Conservation (phyloP, 2,329 filamentous ascomycete species). For the Volutella citrinella region DNA sequence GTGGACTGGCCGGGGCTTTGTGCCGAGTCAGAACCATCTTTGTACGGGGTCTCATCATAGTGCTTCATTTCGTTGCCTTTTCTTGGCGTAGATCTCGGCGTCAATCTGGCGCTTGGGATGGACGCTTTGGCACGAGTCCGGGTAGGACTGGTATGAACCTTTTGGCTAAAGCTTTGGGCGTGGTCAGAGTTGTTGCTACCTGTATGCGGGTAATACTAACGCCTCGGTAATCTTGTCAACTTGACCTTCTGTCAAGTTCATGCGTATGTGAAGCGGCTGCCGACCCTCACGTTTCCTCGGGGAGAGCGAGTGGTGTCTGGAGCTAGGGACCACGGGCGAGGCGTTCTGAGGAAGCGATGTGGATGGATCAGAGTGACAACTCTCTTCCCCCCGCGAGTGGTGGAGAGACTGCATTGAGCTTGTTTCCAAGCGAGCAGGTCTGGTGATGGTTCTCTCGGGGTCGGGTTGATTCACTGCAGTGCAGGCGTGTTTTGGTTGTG, state of each 20-base stretch:
- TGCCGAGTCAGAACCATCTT: slow-evolving; percentile 10
- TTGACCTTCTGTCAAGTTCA: slow-evolving; percentile 48
- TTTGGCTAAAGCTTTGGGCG: slow-evolving; percentile 33
- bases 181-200: too few species aligned
- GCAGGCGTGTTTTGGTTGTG: too few species aligned
- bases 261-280: slow-evolving; percentile 42
- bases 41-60: slow-evolving; percentile 4
- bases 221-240: slow-evolving; percentile 46
- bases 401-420: slow-evolving; percentile 18
- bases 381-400: slow-evolving; percentile 13
- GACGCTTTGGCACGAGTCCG: slow-evolving; percentile 16
- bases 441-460: too few species aligned
- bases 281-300: slow-evolving; percentile 31
- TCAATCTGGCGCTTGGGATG: too few species aligned
- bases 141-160: slow-evolving; percentile 25
- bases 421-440: slow-evolving; percentile 6
- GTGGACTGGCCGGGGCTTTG: slow-evolving; percentile 16
- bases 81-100: slow-evolving; percentile 19
- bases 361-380: slow-evolving; percentile 22
- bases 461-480: too few species aligned
- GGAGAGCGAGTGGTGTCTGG: slow-evolving; percentile 34
- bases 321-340: slow-evolving; percentile 31
- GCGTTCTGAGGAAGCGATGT: slow-evolving; percentile 24
- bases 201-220: slow-evolving; percentile 38
- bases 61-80: slow-evolving; percentile 10